Evolutionary conservation across 164 flowering plant genomes (phyloP), one percentile per base, ranked within the genome.

Genomic region (Protea cynaroides): DNA sequence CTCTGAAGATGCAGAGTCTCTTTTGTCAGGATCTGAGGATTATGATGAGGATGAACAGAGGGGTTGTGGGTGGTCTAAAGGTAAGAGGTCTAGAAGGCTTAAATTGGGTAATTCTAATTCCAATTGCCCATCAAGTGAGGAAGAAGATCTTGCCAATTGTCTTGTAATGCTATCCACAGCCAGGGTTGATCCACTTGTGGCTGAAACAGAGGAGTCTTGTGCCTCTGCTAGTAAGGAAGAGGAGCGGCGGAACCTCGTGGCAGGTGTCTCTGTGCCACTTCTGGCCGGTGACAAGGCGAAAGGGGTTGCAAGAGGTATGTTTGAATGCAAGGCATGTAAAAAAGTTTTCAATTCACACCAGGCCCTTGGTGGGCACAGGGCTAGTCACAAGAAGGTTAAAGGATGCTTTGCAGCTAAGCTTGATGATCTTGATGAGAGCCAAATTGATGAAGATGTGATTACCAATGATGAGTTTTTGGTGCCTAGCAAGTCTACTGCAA

Each of bases 341-440:
- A 94, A 87, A 70, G 88, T 83, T 21, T 94, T 91, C 81, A 89
- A 73, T 71, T 93, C 98, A 2, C 97, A 90, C 74, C 98, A 93
- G 69, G 97, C 98, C 8, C 71, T 94, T 47, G 98, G 97, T 0
- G 97, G 97, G 1, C 98, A 94, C 54, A 79, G 97, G 56, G 97
- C 98, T 0, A 94, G 96, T 69, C 98, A 94, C 79, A 94, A 94
- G 78, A 91, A 94, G 71, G 97, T 94, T 0, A 94, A 93, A 56
- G 97, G 98, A 0, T 94, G 98, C 59, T 94, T 82, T 50, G 97
- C 98, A 0, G 81, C 96, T 0, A 72, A 79, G 59, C 74, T 82
- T 2, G 91, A 92, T 36, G 80, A 70, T 36, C 60, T 63, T 17
- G 82, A 85, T 5, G 83, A 81, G 4, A 71, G 65, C 47, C 34